Percentiles rank a stretch among this genome's conserved stretches.
phyloP scores from a whole-genome alignment of 805 yeast genomes.

The Saturnispora halmiae region DNA sequence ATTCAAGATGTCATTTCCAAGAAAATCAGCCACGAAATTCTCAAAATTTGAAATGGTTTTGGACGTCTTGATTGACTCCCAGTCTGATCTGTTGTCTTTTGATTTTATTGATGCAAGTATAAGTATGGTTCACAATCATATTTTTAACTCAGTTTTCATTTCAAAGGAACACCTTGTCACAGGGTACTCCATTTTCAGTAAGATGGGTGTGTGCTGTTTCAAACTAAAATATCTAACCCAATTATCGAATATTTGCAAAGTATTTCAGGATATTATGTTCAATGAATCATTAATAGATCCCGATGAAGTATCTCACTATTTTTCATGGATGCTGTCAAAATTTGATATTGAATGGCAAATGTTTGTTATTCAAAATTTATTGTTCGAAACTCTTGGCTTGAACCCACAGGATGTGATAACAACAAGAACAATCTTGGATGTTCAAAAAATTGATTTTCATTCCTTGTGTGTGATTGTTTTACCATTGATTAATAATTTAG shows the following conservation, averaged over 20 bases:
- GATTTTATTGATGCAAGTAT: slow-evolving; percentile 2
- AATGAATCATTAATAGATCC: background rate
- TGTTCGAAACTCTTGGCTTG: background rate
- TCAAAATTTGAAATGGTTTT: background rate
- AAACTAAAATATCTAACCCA: background rate
- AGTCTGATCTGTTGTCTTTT: background rate
- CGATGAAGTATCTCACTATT: background rate
- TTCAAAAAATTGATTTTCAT: background rate
- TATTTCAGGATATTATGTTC: background rate
- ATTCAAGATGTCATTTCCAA: too few species aligned
- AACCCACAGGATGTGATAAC: background rate
- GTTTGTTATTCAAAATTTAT: background rate
- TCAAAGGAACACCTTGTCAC: background rate
- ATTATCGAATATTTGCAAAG: background rate
- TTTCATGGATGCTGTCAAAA: background rate
- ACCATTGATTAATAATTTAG: slow-evolving; percentile 1
- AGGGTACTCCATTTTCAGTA: background rate
- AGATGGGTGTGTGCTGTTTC: background rate
- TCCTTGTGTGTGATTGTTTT: background rate
- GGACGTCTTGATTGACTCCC: background rate
- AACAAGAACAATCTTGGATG: slow-evolving; percentile 1
- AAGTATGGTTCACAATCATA: slow-evolving; percentile 1
- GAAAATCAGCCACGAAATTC: background rate
- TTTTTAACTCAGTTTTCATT: slow-evolving; percentile 1
- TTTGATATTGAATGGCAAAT: background rate